Percentiles rank a stretch among this genome's conserved stretches.
Conservation (phyloP, 202 grass and related monocot species). For the Hordeum pubiflorum region DNA sequence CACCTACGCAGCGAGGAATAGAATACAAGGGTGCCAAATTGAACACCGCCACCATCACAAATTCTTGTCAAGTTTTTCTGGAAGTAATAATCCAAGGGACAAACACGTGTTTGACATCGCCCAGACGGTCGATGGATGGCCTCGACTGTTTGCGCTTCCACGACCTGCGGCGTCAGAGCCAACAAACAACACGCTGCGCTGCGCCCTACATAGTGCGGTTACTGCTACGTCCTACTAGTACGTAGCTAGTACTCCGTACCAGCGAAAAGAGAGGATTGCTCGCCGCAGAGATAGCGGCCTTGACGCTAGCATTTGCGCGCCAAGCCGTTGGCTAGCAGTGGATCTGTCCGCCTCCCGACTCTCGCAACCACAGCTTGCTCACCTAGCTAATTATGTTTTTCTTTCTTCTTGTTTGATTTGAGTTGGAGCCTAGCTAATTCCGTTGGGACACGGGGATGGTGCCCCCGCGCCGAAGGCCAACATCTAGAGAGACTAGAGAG, state of each 20-base stretch:
- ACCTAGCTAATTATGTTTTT: no score
- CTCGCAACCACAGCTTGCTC: background rate
- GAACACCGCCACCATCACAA: background rate
- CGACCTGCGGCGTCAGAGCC: background rate
- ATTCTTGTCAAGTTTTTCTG: background rate
- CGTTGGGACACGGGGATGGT: background rate
- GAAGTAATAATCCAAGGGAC: background rate
- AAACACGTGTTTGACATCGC: background rate
- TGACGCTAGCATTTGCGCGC: background rate
- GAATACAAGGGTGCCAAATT: background rate
- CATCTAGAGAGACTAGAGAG: background rate
- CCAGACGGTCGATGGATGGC: background rate
- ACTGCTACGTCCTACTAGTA: background rate
- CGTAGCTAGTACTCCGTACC: no score
- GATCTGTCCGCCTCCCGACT: background rate
- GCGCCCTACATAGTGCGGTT: background rate
- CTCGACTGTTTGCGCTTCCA: background rate
- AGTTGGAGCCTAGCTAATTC: background rate
- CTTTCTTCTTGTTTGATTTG: no score
- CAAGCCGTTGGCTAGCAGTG: background rate
- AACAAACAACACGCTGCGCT: background rate
- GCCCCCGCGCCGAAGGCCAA: background rate
- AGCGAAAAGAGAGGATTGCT: background rate
- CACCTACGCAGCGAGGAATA: background rate
- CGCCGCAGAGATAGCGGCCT: background rate